A percentile compares a stretch with the other conserved stretches of the same genome.
Conservation (phyloP, 2,329 filamentous ascomycete genomes). For the Stemphylium beticola region DNA sequence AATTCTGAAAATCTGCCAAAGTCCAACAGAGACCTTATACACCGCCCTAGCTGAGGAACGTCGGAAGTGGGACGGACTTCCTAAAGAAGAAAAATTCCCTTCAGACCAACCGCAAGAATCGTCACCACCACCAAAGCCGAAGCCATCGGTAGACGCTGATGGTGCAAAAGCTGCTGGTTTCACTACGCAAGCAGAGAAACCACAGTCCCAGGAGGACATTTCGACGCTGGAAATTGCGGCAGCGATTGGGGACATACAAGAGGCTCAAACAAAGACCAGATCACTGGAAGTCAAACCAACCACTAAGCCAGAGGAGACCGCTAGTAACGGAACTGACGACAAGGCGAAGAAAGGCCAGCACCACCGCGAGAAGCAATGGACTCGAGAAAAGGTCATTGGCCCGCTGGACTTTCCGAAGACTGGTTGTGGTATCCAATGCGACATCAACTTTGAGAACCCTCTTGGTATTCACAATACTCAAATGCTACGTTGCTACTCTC, state of each 20-base stretch:
- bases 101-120: conserved; percentile 20
- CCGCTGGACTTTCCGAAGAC: conserved; percentile 78
- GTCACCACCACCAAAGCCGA: conserved; percentile 15
- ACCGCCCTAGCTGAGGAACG: conserved; percentile 68
- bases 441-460: conserved; percentile 89
- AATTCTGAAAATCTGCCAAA: conserved; percentile 85
- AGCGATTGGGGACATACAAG: conserved; percentile 3
- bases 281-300: conserved; percentile 3
- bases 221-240: conserved; percentile 7
- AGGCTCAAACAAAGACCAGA: conserved; percentile 7
- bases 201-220: conserved; percentile 7
- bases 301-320: conserved; percentile 3
- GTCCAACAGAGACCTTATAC: conserved; percentile 66
- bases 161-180: conserved; percentile 8
- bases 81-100: conserved; percentile 53
- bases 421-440: conserved; percentile 82
- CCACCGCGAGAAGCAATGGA: conserved; percentile 48
- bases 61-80: conserved; percentile 71
- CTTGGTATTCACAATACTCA: conserved; percentile 83
- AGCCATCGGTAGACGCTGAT: conserved; percentile 16
- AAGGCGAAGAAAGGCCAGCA: conserved; percentile 21
- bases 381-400: conserved; percentile 54
- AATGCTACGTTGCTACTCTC: conserved; percentile 82
- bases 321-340: conserved; percentile 10
- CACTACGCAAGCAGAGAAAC: conserved; percentile 12